phyloP scores from a whole-genome alignment of 495 filamentous ascomycete species.

The Penicillium canariense region DNA sequence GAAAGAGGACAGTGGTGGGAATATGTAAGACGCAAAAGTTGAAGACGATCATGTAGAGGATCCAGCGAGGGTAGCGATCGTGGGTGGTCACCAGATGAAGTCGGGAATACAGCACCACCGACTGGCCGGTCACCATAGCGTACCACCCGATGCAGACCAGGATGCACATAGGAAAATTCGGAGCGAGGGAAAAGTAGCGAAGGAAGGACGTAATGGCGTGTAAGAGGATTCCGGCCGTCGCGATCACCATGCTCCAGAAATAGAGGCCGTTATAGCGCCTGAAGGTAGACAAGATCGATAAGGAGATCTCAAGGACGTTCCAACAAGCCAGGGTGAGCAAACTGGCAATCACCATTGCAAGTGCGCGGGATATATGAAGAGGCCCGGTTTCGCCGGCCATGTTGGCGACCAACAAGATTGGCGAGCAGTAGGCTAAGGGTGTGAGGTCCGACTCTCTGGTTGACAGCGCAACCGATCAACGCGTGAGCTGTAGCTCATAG shows the following conservation, averaged over 20 bases:
- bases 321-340: slow-evolving; percentile 36
- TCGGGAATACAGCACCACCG: slow-evolving; percentile 40
- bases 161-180: slow-evolving; percentile 24
- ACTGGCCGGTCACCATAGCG: slow-evolving; percentile 36
- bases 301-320: slow-evolving; percentile 37
- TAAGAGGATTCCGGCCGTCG: slow-evolving; percentile 25
- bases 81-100: slow-evolving; percentile 37
- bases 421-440: neutral
- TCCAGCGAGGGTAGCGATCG: slow-evolving; percentile 15
- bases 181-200: slow-evolving; percentile 27
- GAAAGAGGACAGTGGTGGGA: slow-evolving; percentile 28
- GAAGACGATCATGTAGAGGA: slow-evolving; percentile 36
- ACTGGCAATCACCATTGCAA: slow-evolving; percentile 31
- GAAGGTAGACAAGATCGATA: slow-evolving; percentile 43
- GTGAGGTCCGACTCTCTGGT: neutral
- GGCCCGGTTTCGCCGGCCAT: slow-evolving; percentile 23
- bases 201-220: slow-evolving; percentile 31
- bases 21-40: slow-evolving; percentile 29
- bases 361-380: slow-evolving; percentile 6
- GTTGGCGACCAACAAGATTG: too few species aligned
- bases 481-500: neutral
- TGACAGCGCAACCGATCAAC: neutral
- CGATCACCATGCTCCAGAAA: slow-evolving; percentile 43
- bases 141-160: slow-evolving; percentile 31
- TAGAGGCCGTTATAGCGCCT: slow-evolving; percentile 39